Evolutionary conservation across 805 yeast genomes (phyloP), one percentile per base, ranked within the genome.

Genomic region (Starmerella vitae): DNA sequence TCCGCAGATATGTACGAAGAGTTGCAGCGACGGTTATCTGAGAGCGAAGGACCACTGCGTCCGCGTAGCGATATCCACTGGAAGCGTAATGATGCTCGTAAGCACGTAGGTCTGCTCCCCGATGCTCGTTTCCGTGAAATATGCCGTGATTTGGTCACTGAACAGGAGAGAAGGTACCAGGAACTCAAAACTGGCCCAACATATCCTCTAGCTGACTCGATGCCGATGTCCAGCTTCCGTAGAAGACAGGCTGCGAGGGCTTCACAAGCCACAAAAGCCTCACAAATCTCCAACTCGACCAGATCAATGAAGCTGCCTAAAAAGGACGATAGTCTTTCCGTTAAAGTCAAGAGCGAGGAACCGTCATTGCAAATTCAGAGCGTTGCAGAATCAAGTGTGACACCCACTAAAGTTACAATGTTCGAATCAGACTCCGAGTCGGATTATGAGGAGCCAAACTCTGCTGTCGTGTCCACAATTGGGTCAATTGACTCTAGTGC

Each of bases 1-100:
- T 74, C 93, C 48, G 85, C 95, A 3, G 99, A 91, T 58, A 96
- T 91, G 10, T 80, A 76, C 56, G 98, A 91, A 60, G 98, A 91
- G 59, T 64, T 91, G 44, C 74, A 74, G 52, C 72, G 99, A 54
- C 70, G 99, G 46, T 69, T 71, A 30, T 72, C 66, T 47, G 22
- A 80, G 1, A 74, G 72, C 39, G 46, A 53, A 8, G 52, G 49
- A 30, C 74, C 70, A 52, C 65, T 88, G 38, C 65, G 75, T 29
- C 86, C 94, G 5, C 72, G 74, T 51, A 66, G 71, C 5, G 67
- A 70, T 15, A 84, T 83, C 61, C 98, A 91, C 59, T 86, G 93
- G 31, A 86, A 85, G 56, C 72, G 99, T 54, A 93, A 91, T 56
- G 93, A 85, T 59, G 97, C 98, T 2, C 71, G 99, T 51, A 82